Base-by-base conservation (phyloP, 2,329 filamentous ascomycete genomes). In the Helminthosporium solani region DNA sequence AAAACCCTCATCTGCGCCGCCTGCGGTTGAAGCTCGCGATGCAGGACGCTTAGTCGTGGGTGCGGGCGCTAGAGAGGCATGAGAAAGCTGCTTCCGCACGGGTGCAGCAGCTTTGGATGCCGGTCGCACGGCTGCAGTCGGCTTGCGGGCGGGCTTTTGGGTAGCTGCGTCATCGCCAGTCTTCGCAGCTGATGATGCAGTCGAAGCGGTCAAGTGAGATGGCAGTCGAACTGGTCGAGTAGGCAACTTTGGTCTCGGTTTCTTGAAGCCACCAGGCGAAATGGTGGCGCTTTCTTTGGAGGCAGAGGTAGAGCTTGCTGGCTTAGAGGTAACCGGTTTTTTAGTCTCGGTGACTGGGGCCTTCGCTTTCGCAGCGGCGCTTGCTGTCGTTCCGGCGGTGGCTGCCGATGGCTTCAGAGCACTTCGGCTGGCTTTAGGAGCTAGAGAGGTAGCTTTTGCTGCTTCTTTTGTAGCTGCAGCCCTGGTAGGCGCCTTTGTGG, bases 221-320 rank as follows among this genome's bases (percentile, higher is more conserved):
- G 86, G 83, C 1, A 90, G 73, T 46, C 80, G 81, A 41, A 84
- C 74, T 8, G 86, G 85, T 44, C 83, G 81, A 2, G 87, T 90
- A 2, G 84, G 84, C 9, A 86, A 88, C 67, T 82, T 71, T 23
- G 67, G 66, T 38, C 54, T 60, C 18, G 70, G 68, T 56, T 73
- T 74, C 45, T 64, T 66, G 54, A 71, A 65, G 9, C 58, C 61
- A 12, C 56, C 54, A 31, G 66, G 52, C 16, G 64, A 62, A 15
- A 58, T 49, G 31, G 54, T 62, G 19, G 42, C 40, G 23, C 42
- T 40, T 7, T 54, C 50, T 46, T 63, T 65, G 23, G 57, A 28
- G 40, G 54, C 37, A 41, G 58, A 41, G 15, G 47, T 46, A 19
- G 58, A 36, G 7, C 51, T 44, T 12, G 51, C 15, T 15, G 55